Conservation (phyloP, 495 filamentous ascomycete species). For the Podospora bellae-mahoneyi region DNA sequence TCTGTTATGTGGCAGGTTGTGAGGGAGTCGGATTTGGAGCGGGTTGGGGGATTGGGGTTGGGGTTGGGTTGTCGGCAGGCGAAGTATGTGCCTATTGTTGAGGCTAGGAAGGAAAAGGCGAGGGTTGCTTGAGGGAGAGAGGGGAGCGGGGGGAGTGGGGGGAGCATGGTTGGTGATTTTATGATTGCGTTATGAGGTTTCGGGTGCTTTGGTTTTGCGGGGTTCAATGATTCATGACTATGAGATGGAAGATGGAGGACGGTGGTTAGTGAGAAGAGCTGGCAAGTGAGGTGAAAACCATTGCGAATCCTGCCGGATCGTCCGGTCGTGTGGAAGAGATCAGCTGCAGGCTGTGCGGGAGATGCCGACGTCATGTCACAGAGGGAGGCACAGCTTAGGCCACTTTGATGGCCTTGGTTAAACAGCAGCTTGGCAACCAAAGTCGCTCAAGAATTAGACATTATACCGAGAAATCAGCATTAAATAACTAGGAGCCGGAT, state of each 20-base stretch:
- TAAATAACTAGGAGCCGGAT: neutral
- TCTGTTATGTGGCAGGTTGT: constrained; percentile 16
- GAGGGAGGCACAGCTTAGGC: neutral
- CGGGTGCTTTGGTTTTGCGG: neutral
- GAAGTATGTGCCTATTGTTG: constrained; percentile 20
- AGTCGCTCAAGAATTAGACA: neutral
- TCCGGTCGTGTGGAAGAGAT: neutral
- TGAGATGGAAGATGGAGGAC: neutral
- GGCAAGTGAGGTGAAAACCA: neutral
- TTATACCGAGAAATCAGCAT: neutral
- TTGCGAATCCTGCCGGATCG: neutral
- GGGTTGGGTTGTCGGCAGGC: constrained; percentile 23
- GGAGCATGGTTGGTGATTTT: neutral
- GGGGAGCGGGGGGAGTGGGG: neutral
- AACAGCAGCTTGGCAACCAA: neutral
- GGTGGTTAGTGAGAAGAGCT: neutral
- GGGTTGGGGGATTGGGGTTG: constrained; percentile 3
- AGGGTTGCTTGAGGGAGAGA: constrained; percentile 19
- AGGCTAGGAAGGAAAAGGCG: constrained; percentile 13
- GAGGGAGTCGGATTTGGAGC: constrained; percentile 16
- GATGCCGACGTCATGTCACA: neutral
- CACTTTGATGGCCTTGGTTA: neutral
- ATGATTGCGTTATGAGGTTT: neutral
- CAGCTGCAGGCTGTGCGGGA: neutral
- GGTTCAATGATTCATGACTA: neutral